Conservation (phyloP, 2,329 filamentous ascomycete species). For the Phaeosphaeria sp. region DNA sequence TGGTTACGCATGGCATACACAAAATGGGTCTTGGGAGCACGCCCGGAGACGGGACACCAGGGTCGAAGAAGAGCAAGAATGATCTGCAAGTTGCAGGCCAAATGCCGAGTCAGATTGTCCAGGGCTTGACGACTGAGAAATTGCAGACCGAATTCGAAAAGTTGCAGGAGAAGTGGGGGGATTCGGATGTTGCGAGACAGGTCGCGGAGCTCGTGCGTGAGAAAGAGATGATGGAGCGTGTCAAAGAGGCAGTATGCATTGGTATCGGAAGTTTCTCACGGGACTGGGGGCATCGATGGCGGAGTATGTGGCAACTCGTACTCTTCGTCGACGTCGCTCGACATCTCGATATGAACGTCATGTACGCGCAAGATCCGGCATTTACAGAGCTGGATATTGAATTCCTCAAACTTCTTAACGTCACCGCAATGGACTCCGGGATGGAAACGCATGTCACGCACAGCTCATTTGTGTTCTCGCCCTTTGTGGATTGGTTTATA, state of each 20-base stretch:
- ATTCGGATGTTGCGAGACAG: conserved; percentile 28
- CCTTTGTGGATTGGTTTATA: conserved; percentile 47
- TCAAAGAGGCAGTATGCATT: conserved; percentile 38
- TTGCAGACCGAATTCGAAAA: conserved; percentile 28
- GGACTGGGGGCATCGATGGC: conserved; percentile 43
- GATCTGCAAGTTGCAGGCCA: not conserved
- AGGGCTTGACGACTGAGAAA: conserved; percentile 33
- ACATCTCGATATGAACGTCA: conserved; percentile 4
- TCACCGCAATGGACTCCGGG: conserved; percentile 18
- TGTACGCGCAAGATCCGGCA: conserved; percentile 44
- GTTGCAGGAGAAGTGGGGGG: conserved; percentile 32
- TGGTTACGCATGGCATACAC: conserved; percentile 39
- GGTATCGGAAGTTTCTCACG: conserved; percentile 46
- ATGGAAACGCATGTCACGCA: conserved; percentile 30
- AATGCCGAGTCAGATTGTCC: conserved; percentile 22
- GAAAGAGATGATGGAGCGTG: conserved; percentile 18
- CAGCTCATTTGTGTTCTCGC: conserved; percentile 40
- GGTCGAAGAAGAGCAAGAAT: not conserved
- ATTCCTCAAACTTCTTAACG: conserved; percentile 32
- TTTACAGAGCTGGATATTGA: conserved; percentile 41
- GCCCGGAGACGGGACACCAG: not conserved
- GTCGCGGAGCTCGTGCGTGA: conserved; percentile 22
- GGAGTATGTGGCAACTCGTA: conserved; percentile 48
- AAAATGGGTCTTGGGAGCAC: conserved; percentile 10
- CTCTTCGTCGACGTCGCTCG: conserved; percentile 36